phyloP scores from a whole-genome alignment of 176 grass and related monocot genomes.

The Carex kokanica region DNA sequence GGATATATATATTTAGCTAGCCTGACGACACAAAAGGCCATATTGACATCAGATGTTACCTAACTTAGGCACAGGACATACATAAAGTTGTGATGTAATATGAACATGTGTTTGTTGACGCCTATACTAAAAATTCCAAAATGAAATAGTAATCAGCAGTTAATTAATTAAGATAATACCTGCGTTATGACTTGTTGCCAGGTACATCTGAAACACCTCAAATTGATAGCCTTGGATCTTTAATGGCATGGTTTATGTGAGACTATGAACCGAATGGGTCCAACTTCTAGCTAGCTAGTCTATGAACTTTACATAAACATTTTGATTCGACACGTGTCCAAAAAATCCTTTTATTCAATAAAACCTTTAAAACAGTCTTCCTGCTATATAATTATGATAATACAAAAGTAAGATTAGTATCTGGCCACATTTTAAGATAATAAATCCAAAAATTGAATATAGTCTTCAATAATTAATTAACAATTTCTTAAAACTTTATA shows the following conservation, averaged over 20 bases:
- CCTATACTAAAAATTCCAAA: neutral
- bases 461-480: neutral
- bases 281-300: neutral
- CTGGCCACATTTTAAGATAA: neutral
- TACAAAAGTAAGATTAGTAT: neutral
- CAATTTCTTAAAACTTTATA: neutral
- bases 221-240: neutral
- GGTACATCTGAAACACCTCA: neutral
- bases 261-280: neutral
- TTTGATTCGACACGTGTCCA: neutral
- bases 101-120: slow-evolving; percentile 16
- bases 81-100: slow-evolving; percentile 34
- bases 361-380: neutral
- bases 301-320: neutral
- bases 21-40: neutral
- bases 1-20: no score
- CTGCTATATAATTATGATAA: neutral
- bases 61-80: no score
- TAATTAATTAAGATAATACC: slow-evolving; percentile 5
- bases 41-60: neutral
- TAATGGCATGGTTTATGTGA: neutral
- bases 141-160: neutral
- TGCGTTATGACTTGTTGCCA: neutral
- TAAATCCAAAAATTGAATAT: neutral
- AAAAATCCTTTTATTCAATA: neutral